Evolutionary conservation across 2,329 filamentous ascomycete genomes (phyloP), one percentile per base, ranked within the genome.

Genomic region (Diplocarpon rosae): DNA sequence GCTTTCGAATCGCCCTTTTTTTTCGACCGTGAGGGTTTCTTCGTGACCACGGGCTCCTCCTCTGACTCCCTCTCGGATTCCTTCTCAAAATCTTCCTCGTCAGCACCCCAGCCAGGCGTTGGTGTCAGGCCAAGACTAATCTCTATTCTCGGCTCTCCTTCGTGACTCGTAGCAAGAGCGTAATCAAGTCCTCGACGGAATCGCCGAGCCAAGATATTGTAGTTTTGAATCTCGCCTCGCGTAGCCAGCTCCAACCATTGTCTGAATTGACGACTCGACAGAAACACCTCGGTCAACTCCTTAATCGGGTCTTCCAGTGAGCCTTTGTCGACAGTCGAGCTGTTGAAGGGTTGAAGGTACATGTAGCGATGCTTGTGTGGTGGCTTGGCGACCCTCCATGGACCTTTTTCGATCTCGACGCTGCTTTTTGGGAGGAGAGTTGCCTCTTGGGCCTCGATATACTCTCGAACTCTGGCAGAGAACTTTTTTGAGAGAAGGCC

Each of bases 281-380:
- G 72, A 44, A 96, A 75, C 11, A 83, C 76, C 52, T 94, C 79
- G 10, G 95, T 65, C 8, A 98, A 71, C 62, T 93, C 85, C 43
- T 81, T 77, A 47, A 93, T 72, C 0, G 85, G 75, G 12, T 74
- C 75, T 12, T 45, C 44, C n/a, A 32, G 31, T 3, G 14, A 32
- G 42, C 13, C 39, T 27, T 41, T 45, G 15, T 32, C 46, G 24
- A 27, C 41, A 36, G 38, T 34, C 16, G 24, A 43, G 32, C 42
- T 65, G 10, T 20, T 64, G 39, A 58, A 70, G 53, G 66, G 68
- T 54, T 87, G 79, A 48, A 85, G 75, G 65, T 92, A 98, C 2
- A 95, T 70, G 63, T 83, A 98, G 12, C 89, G 85, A 61, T 95
- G 88, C 68, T 98, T 98, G 67, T 98, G 89, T 0, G 92, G 92